Percentiles rank a stretch among this genome's conserved stretches.
Evolutionary conservation across 768 basidiomycete species (phyloP).

Genomic region (Tulasnella sp.): DNA sequence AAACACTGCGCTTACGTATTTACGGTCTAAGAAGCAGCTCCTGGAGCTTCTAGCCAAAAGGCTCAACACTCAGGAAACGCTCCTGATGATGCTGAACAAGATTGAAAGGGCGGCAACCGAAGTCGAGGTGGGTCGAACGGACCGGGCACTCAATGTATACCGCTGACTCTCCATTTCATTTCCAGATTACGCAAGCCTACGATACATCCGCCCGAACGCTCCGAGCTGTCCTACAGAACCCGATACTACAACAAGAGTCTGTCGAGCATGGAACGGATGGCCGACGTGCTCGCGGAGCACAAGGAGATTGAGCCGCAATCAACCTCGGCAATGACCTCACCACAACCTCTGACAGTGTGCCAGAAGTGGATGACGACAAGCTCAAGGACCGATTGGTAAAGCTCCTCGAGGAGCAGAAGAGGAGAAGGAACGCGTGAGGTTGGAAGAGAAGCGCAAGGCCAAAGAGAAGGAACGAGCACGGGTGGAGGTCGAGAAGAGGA

Average conservation of each 20-base stretch:
- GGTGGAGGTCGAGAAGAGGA: background rate
- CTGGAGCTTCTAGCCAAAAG: slow-evolving; percentile 79
- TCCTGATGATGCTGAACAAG: slow-evolving; percentile 74
- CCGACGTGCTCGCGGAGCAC: slow-evolving; percentile 79
- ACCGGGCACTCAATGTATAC: background rate
- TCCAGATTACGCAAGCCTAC: slow-evolving; percentile 83
- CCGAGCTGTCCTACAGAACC: slow-evolving; percentile 73
- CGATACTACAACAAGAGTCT: slow-evolving; percentile 72
- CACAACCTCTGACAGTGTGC: slow-evolving; percentile 47
- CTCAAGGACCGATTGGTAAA: slow-evolving; percentile 31
- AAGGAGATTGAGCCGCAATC: slow-evolving; percentile 77
- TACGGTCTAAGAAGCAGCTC: slow-evolving; percentile 75
- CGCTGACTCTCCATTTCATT: background rate
- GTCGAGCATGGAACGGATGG: slow-evolving; percentile 86
- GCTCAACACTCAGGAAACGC: slow-evolving; percentile 68
- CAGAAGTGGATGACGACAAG: slow-evolving; percentile 49
- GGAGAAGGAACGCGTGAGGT: slow-evolving; percentile 10
- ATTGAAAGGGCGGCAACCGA: slow-evolving; percentile 92
- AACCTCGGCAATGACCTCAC: slow-evolving; percentile 66
- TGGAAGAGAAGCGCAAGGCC: too few relatives aligned
- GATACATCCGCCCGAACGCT: slow-evolving; percentile 81
- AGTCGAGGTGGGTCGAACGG: slow-evolving; percentile 64
- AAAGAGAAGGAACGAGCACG: background rate
- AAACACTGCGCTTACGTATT: slow-evolving; percentile 68
- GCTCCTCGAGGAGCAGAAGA: slow-evolving; percentile 32